phyloP scores from a whole-genome alignment of 495 filamentous ascomycete genomes.

The Podospora comata region DNA sequence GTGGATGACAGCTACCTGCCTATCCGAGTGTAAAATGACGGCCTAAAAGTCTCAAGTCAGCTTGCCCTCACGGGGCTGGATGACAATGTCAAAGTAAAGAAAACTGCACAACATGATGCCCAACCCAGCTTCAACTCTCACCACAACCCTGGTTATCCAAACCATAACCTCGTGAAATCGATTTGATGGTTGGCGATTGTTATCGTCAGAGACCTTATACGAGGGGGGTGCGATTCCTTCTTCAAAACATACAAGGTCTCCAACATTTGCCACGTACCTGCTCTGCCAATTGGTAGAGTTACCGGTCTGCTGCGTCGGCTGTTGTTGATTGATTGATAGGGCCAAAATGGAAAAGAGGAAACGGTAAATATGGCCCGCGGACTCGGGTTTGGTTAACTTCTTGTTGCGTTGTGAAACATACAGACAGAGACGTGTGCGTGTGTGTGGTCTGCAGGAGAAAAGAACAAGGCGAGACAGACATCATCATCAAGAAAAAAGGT shows the following conservation, averaged over 20 bases:
- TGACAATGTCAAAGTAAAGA: too few relatives aligned
- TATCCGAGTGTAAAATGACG: not conserved
- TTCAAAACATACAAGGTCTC: not conserved
- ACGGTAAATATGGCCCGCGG: too few relatives aligned
- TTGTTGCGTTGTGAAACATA: not conserved
- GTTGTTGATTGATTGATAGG: too few relatives aligned
- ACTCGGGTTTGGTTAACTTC: not conserved
- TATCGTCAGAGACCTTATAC: not conserved
- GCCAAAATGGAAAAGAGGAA: too few relatives aligned
- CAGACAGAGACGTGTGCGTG: not conserved
- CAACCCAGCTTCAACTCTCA: not conserved
- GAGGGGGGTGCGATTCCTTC: not conserved
- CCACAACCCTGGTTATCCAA: not conserved
- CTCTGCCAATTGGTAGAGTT: not conserved
- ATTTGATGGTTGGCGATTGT: not conserved
- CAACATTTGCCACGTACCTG: not conserved
- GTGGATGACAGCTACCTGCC: not conserved
- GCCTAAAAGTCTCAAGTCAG: not conserved
- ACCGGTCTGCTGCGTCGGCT: too few relatives aligned
- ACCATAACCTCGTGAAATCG: not conserved
- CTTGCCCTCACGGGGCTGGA: not conserved
- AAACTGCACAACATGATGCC: not conserved
- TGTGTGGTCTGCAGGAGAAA: not conserved
- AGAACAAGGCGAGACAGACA: not conserved
- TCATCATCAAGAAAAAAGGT: too few relatives aligned